phyloP scores from a whole-genome alignment of 202 grass and related monocot species.

The Thinopyrum obtusiflorum region DNA sequence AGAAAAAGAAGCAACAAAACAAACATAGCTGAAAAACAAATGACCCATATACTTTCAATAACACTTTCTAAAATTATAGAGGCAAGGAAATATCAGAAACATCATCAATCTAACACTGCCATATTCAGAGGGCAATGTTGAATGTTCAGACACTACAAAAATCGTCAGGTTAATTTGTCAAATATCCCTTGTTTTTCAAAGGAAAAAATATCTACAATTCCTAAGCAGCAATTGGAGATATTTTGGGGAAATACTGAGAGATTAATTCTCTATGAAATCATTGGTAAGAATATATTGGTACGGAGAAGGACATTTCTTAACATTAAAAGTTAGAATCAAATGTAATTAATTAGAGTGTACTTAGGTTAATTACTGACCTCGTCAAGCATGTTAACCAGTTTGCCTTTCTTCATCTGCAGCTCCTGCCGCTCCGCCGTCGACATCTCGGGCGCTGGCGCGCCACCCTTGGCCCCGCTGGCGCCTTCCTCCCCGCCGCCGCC shows the following conservation, averaged over 20 bases:
- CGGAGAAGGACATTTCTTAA: not conserved
- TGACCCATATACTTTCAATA: slow-evolving; percentile 26
- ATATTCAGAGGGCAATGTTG: slow-evolving; percentile 1
- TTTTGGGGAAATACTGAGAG: not conserved
- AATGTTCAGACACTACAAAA: not conserved
- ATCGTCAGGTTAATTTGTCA: not conserved
- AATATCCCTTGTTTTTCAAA: not conserved
- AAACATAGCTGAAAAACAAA: slow-evolving; percentile 42
- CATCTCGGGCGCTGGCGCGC: slow-evolving; percentile 43
- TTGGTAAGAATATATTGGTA: not conserved
- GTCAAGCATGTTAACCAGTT: slow-evolving; percentile 95
- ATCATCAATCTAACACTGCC: slow-evolving; percentile 17
- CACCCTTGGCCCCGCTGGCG: slow-evolving; percentile 31
- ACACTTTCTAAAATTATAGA: slow-evolving; percentile 25
- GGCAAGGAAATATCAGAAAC: slow-evolving; percentile 24
- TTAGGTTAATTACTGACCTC: slow-evolving; percentile 64
- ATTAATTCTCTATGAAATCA: not conserved
- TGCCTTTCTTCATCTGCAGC: slow-evolving; percentile 99
- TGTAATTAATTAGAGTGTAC: not conserved
- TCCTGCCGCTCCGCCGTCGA: slow-evolving; percentile 91
- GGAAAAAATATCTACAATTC: not conserved
- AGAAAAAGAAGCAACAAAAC: slow-evolving; percentile 38
- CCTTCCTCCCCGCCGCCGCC: slow-evolving; percentile 42
- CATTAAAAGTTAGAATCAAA: not conserved
- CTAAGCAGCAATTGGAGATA: not conserved